Base-by-base conservation (phyloP, 176 grass and related monocot species). In the Eragrostis nindensis region DNA sequence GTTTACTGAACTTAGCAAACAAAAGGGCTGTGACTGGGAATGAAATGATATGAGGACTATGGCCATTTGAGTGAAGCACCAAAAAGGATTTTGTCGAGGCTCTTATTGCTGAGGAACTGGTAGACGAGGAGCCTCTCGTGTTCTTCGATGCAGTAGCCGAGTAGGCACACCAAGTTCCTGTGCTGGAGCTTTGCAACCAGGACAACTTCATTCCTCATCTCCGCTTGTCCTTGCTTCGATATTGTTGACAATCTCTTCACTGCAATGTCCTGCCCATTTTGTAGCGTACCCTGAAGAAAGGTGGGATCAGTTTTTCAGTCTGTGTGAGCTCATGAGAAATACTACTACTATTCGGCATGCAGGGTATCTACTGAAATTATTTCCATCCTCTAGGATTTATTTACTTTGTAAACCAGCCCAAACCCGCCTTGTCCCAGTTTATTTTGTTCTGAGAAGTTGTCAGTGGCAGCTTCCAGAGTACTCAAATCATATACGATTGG, bases 361-460 rank as follows among this genome's bases (percentile, higher is more conserved):
- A 36, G 32, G 32, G 32, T 2, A 2, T 36, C 4, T 36, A 36
- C 32, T 36, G 2, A 38, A 14, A 45, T 73, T 44, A 42, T 25
- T 21, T 50, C 26, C 45, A 24, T 13, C 13, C 1, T 79, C 32
- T 2, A 2, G 39, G 7, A 3, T 0, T 14, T 16, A 5, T 16
- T 62, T 76, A 93, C 88, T 84, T 90, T 90, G 46, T 94, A 90
- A 1, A 94, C 91, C 2, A 78, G 74, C 0, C 91, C 91, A 38
- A 90, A 93, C 36, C 84, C 88, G 24, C 88, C 85, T 86, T 88
- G 21, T 11, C 88, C 86, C 1, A 94, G 85, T 47, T 74, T 86
- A 22, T 94, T 91, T 45, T 68, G 69, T 53, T 94, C 82, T 3
- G 85, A 86, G 32, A 36, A 36, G 32, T 36, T 36, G 32, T 36